Conservation (phyloP, 768 basidiomycete species). For the Naematelia encephala region DNA sequence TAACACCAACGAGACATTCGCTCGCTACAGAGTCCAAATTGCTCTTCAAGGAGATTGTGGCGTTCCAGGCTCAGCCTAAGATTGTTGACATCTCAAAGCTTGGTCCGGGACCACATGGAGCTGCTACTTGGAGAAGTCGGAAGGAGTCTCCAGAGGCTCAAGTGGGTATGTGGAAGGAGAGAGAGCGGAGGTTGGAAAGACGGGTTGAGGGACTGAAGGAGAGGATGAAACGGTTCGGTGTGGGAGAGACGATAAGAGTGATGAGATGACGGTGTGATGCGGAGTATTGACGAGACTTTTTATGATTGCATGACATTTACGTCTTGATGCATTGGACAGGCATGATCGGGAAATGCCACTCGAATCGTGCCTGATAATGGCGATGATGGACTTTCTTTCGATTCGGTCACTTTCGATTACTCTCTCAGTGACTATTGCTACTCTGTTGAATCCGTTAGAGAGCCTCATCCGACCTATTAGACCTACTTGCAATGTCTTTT, state of each 20-base stretch:
- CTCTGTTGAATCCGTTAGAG: too few species aligned
- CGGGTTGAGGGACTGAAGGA: slow-evolving; percentile 62
- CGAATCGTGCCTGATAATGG: too few species aligned
- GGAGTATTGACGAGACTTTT: too few species aligned
- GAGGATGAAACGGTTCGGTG: slow-evolving; percentile 12
- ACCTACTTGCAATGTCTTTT: too few species aligned
- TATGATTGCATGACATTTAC: too few species aligned
- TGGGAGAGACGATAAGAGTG: slow-evolving; percentile 1
- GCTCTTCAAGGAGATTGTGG: slow-evolving; percentile 83
- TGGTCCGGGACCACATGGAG: slow-evolving; percentile 56
- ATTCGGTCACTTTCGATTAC: too few species aligned
- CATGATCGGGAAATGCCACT: too few species aligned
- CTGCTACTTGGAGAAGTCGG: slow-evolving; percentile 69
- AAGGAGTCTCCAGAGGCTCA: slow-evolving; percentile 79
- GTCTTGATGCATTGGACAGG: too few species aligned
- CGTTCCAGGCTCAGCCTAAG: slow-evolving; percentile 73
- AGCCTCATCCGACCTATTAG: too few species aligned
- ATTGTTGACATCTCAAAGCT: slow-evolving; percentile 76
- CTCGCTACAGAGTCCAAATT: slow-evolving; percentile 78
- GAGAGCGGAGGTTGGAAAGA: slow-evolving; percentile 64
- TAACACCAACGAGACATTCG: slow-evolving; percentile 52
- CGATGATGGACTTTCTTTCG: too few species aligned
- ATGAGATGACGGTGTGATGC: not conserved
- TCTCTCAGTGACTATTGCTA: too few species aligned
- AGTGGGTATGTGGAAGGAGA: slow-evolving; percentile 61